Base-by-base conservation (phyloP, 2,329 filamentous ascomycete species). In the Canariomyces notabilis region DNA sequence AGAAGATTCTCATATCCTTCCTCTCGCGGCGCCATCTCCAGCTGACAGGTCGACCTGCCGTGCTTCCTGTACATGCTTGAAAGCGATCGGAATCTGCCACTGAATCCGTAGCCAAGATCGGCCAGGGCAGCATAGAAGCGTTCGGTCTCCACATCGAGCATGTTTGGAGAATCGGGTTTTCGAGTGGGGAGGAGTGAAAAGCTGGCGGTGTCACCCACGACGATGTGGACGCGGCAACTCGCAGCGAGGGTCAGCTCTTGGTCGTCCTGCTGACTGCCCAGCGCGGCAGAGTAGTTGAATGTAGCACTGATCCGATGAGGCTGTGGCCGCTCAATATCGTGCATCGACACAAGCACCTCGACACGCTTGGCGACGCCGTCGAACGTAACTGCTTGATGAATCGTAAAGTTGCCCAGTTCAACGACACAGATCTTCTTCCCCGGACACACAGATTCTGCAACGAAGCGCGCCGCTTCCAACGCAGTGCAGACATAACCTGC, bases 401-500 rank as follows among this genome's bases (percentile, higher is more conserved):
- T 48, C 33, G 20, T 15, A 1, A 55, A 18, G 31, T 53, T 21
- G 11, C 40, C 31, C 14, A 52, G 16, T n/a, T 43, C 37, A 1
- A 29, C 26, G 5, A 43, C 29, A 11, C 51, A 36, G 4, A 43
- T 23, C 18, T 35, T 18, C 21, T 44, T 23, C 11, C 39, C 16
- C n/a, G n/a, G n/a, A n/a, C n/a, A n/a, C n/a, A n/a, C n/a, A n/a
- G n/a, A n/a, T n/a, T 21, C 21, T 7, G 31, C 47, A n/a, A 46
- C 42, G 0, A 51, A 15, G 26, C 64, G 55, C 11, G 61, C 61
- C 2, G 72, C 72, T 46, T 75, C 72, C 0, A 70, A 57, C 1
- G 66, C 69, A 57, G 73, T 69, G 14, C 62, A 58, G 1, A 73
- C 43, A 51, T 72, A 76, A 0, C 63, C 71, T 0, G 72, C 66